Conservation (phyloP, 768 basidiomycete genomes). For the Leucosporidium yakuticum region DNA sequence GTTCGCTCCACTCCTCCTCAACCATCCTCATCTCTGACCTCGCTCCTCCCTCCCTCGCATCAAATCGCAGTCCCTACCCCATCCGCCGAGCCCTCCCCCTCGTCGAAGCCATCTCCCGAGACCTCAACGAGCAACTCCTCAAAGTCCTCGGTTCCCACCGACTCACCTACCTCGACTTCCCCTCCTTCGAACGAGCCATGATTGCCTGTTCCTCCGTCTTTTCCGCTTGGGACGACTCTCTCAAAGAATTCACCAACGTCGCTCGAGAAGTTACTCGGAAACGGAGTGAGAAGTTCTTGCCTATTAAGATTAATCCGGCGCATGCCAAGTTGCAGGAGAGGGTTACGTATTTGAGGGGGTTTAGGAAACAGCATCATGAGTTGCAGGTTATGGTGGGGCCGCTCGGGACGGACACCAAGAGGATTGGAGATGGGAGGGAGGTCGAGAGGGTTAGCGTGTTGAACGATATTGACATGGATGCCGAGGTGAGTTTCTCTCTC, state of each 20-base stretch:
- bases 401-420: constrained; percentile 23
- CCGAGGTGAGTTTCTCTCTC: constrained; percentile 52
- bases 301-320: constrained; percentile 86
- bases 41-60: constrained; percentile 1
- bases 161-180: constrained; percentile 87
- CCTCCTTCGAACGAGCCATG: constrained; percentile 83
- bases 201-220: constrained; percentile 69
- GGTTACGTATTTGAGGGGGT: constrained; percentile 75
- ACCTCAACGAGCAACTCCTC: constrained; percentile 91
- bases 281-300: constrained; percentile 86
- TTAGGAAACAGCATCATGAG: constrained; percentile 96
- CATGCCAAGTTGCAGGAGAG: constrained; percentile 88
- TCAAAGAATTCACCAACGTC: constrained; percentile 88
- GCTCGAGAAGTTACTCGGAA: constrained; percentile 88
- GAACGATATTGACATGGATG: constrained; percentile 89
- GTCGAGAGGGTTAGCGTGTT: constrained; percentile 52
- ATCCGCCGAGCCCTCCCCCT: constrained; percentile 91
- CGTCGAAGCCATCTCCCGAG: constrained; percentile 94
- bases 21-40: background rate
- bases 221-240: constrained; percentile 71
- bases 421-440: constrained; percentile 35
- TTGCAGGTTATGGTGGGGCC: constrained; percentile 95
- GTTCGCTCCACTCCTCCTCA: constrained; percentile 13
- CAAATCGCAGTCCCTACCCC: constrained; percentile 63
- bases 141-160: constrained; percentile 86